Percentiles rank a stretch among this genome's conserved stretches.
Evolutionary conservation across 352 stramenopile genomes (phyloP).

Genomic region (Pythium oligandrum): DNA sequence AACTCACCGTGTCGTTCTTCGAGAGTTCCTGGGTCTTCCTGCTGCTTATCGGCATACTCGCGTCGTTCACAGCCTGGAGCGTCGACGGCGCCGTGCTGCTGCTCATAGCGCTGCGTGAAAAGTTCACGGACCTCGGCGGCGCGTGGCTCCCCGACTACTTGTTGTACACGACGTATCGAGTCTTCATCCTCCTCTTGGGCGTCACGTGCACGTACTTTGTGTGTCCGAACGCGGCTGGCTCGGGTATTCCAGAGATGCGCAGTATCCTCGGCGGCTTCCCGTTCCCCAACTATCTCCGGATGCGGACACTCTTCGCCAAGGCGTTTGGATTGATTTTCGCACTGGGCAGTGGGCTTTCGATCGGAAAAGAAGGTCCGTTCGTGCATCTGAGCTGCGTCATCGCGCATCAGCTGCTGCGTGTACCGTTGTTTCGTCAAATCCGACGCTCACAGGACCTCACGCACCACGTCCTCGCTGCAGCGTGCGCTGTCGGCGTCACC

Average conservation of each 20-base stretch:
- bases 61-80: slow-evolving; percentile 59
- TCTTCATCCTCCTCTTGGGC: slow-evolving; percentile 53
- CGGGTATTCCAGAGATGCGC: slow-evolving; percentile 76
- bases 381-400: slow-evolving; percentile 77
- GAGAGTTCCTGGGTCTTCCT: slow-evolving; percentile 78
- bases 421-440: slow-evolving; percentile 63
- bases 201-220: slow-evolving; percentile 57
- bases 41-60: slow-evolving; percentile 45
- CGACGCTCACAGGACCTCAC: slow-evolving; percentile 50
- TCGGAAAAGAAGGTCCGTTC: slow-evolving; percentile 80
- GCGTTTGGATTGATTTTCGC: slow-evolving; percentile 57
- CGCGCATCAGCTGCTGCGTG: slow-evolving; percentile 48
- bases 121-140: slow-evolving; percentile 40
- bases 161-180: slow-evolving; percentile 54
- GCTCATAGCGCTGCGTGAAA: slow-evolving; percentile 28
- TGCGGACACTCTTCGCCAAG: slow-evolving; percentile 58
- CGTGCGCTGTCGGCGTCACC: slow-evolving; percentile 72
- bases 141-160: slow-evolving; percentile 53
- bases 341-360: slow-evolving; percentile 59
- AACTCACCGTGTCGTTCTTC: slow-evolving; percentile 42
- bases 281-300: slow-evolving; percentile 60
- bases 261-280: slow-evolving; percentile 71
- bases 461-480: slow-evolving; percentile 63
- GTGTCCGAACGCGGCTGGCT: slow-evolving; percentile 58
- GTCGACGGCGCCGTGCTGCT: slow-evolving; percentile 56